Percentiles rank a stretch among this genome's conserved stretches.
Evolutionary conservation across 495 filamentous ascomycete genomes (phyloP).

Genomic region (Daldinia caldariorum): DNA sequence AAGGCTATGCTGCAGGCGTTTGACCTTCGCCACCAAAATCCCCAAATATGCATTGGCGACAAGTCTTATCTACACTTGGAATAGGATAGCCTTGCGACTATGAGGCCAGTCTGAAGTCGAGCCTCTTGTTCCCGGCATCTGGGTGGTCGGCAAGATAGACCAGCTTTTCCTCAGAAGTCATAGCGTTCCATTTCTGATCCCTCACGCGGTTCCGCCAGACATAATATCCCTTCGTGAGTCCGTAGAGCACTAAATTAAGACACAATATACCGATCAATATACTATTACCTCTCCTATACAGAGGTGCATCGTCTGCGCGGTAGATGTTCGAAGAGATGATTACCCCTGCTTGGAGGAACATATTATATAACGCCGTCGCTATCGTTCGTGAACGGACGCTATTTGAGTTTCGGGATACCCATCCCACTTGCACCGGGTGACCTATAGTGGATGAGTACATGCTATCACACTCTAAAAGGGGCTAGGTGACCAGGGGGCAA

Average conservation of each 20-base stretch:
- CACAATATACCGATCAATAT: constrained; percentile 66
- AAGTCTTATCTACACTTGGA: neutral
- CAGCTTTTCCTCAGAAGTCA: constrained; percentile 69
- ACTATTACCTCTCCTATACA: constrained; percentile 73
- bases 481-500: constrained; percentile 7
- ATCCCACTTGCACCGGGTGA: constrained; percentile 72
- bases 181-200: constrained; percentile 58
- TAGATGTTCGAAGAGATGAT: constrained; percentile 69
- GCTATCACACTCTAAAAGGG: neutral
- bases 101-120: constrained; percentile 63
- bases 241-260: constrained; percentile 65
- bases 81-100: constrained; percentile 16
- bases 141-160: constrained; percentile 71
- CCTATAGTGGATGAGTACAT: constrained; percentile 34
- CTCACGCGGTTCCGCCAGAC: constrained; percentile 63
- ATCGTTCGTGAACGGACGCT: constrained; percentile 73
- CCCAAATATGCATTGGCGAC: neutral
- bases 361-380: constrained; percentile 74
- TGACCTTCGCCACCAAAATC: constrained; percentile 53
- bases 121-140: constrained; percentile 77
- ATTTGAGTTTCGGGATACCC: constrained; percentile 71
- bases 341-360: constrained; percentile 72
- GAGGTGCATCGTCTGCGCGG: constrained; percentile 69
- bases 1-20: constrained; percentile 58
- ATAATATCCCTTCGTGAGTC: constrained; percentile 70